Conservation (phyloP, 2,329 filamentous ascomycete species). For the Triangularia verruculosa region DNA sequence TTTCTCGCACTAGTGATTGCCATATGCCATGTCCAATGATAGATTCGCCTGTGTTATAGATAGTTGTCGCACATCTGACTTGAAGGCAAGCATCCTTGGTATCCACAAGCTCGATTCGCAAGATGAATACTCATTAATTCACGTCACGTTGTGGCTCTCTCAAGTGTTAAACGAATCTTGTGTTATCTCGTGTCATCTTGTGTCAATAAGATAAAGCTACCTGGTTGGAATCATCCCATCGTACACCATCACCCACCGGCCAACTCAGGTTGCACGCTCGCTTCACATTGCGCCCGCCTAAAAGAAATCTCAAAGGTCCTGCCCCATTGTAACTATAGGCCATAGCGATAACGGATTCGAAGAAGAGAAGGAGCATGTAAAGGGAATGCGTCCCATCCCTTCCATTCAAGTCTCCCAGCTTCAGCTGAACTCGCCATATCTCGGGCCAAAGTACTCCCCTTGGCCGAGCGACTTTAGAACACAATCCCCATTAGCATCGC, state of each 20-base stretch:
- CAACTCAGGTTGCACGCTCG: neutral
- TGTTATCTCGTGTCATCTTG: too few relatives aligned
- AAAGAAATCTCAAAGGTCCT: neutral
- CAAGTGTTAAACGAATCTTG: too few relatives aligned
- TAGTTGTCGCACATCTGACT: too few relatives aligned
- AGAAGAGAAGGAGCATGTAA: neutral
- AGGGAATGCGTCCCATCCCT: neutral
- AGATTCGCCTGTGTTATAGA: too few relatives aligned
- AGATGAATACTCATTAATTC: too few relatives aligned
- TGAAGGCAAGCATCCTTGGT: too few relatives aligned
- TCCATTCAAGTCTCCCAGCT: neutral
- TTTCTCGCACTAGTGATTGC: too few relatives aligned
- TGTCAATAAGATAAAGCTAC: neutral
- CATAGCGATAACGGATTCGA: neutral
- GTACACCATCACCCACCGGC: neutral
- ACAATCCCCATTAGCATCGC: constrained; percentile 20
- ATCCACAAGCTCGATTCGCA: too few relatives aligned
- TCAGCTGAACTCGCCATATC: constrained; percentile 21
- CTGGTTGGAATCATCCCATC: neutral
- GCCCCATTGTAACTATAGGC: neutral
- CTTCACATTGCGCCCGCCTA: neutral
- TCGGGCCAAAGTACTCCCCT: constrained; percentile 25
- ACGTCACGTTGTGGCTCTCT: too few relatives aligned
- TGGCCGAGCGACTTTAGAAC: constrained; percentile 29
- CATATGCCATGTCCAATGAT: too few relatives aligned